A percentile compares a stretch with the other conserved stretches of the same genome.
Conservation (phyloP, 148 eudicot species). For the Rhododendron kiyosumense region DNA sequence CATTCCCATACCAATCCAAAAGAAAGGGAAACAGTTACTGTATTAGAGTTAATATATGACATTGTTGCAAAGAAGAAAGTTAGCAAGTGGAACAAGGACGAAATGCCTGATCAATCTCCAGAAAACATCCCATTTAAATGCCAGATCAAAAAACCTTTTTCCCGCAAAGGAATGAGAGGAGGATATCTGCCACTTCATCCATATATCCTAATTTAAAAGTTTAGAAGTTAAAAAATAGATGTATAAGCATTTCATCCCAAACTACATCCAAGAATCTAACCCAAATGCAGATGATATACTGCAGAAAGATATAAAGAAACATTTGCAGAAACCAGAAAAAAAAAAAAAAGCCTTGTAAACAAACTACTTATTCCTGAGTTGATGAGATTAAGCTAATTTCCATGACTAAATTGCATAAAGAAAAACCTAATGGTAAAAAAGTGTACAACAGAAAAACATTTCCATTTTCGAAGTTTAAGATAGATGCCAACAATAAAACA, state of each 20-base stretch:
- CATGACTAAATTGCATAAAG: constrained; percentile 1
- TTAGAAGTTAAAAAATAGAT: not conserved
- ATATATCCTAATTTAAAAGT: not conserved
- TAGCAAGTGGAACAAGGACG: not conserved
- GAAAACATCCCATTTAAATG: not conserved
- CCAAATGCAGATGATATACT: not conserved
- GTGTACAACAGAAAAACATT: not conserved
- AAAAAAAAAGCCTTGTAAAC: not conserved
- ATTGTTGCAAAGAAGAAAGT: not conserved
- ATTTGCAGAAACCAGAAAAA: not conserved
- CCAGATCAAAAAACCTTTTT: not conserved
- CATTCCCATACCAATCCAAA: not conserved
- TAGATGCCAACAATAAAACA: not conserved
- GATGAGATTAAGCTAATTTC: not conserved
- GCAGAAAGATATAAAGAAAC: not conserved
- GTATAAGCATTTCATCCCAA: not conserved
- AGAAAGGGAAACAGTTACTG: not conserved
- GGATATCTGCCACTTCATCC: not conserved
- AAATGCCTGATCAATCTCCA: not conserved
- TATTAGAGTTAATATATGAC: not conserved
- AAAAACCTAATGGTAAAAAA: not conserved
- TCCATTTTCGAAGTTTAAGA: not conserved
- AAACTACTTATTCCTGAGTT: not conserved
- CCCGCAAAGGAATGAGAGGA: not conserved
- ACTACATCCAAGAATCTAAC: not conserved